These are phyloP conservation scores for Aureobasidium namibiae DNA, from an alignment of 2,329 filamentous ascomycete species.

Conservation along the genomic window DNA sequence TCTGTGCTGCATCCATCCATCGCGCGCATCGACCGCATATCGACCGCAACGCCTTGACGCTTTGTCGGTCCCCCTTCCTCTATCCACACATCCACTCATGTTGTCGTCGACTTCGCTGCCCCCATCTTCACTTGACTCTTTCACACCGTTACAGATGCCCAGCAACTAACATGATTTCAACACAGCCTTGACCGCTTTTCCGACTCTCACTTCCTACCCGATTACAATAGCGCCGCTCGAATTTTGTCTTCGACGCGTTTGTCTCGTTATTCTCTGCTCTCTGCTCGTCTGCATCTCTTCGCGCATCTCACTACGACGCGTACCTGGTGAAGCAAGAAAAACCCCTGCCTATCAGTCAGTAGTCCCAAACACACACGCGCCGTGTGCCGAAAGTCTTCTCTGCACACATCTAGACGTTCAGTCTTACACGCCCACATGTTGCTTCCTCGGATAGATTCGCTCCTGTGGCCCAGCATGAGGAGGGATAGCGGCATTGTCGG, in stretches of 20 bases:
- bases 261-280: neutral
- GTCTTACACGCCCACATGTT: constrained; percentile 13
- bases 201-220: neutral
- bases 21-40: constrained; percentile 9
- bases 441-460: constrained; percentile 17
- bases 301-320: constrained; percentile 4
- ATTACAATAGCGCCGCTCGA: neutral
- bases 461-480: constrained; percentile 23
- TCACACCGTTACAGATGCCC: neutral
- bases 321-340: constrained; percentile 3
- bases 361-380: constrained; percentile 10
- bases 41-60: neutral
- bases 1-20: constrained; percentile 2
- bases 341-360: constrained; percentile 13
- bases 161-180: neutral
- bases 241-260: neutral
- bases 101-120: neutral
- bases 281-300: neutral
- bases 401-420: neutral
- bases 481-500: constrained; percentile 27
- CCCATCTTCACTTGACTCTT: neutral
- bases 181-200: constrained; percentile 9
- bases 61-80: neutral
- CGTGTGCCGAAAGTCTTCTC: constrained; percentile 8
- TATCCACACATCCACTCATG: neutral